Base-by-base conservation (phyloP, 2,329 filamentous ascomycete species). In the Diaporthe capsici region DNA sequence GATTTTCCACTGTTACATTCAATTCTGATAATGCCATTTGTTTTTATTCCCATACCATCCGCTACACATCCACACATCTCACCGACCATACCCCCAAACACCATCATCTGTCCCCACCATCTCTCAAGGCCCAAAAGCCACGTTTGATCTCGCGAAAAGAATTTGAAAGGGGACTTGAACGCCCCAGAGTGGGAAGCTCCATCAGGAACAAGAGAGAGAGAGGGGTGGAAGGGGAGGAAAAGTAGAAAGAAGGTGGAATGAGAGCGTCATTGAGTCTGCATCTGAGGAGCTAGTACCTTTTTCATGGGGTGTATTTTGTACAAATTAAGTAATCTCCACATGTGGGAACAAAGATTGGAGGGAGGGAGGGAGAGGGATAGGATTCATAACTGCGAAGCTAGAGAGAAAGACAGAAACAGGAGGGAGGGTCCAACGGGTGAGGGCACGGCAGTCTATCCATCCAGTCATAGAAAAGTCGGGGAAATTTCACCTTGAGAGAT, bases 11-110 rank as follows among this genome's bases (percentile, higher is more conserved):
- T 70, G 49, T 70, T 74, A 74, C 51, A 74, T 75, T 75, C 74
- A 73, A 75, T 75, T 75, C 74, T 70, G 71, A 75, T 75, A 75
- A 75, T 75, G 74, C 71, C 58, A 75, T 75, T 75, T 57, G 44
- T 37, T 60, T 73, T 73, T 55, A 73, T 73, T 61, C 60, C 60
- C 70, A 47, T 61, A 55, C 31, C 22, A 53, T 55, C 65, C 65
- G 49, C 65, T 25, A 70, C 65, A 70, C 65, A 55, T 28, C 22
- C 63, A 67, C 31, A 42, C 42, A 47, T 70, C 65, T 70, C 49
- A 55, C 49, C 49, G 17, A 28, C 49, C 49, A 53, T 37, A 28
- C 34, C 34, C 47, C 31, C 22, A 70, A 55, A 49, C 61, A 49
- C n/a, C 25, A 22, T 13, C 65, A 68, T 44, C 44, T 47, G 25